These are phyloP conservation scores for Candida khao-thaluensis DNA, from an alignment of 805 yeast species.

Conservation along the genomic window DNA sequence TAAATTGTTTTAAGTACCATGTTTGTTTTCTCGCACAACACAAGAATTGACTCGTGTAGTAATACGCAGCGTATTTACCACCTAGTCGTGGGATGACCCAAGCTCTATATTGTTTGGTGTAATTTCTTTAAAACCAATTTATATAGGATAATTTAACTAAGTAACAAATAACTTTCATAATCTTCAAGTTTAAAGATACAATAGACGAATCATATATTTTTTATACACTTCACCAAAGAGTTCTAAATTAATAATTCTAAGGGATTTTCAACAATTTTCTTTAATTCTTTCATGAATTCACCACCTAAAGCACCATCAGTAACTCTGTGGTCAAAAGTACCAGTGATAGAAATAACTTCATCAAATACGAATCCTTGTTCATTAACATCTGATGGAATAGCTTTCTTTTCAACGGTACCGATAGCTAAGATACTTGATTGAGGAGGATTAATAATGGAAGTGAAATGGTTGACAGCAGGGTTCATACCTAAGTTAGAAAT, in stretches of 20 bases:
- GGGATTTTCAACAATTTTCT: constrained; percentile 92
- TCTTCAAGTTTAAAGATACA: too few relatives aligned
- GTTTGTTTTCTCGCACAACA: background rate
- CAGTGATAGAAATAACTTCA: constrained; percentile 87
- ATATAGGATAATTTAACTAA: too few relatives aligned
- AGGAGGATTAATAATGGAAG: constrained; percentile 98
- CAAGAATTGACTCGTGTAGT: background rate
- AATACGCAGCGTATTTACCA: too few relatives aligned
- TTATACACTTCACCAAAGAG: background rate
- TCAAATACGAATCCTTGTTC: constrained; percentile 92
- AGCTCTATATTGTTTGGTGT: background rate
- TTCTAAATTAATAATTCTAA: constrained; percentile 79
- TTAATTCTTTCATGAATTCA: constrained; percentile 91
- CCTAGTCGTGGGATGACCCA: background rate
- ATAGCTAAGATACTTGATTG: constrained; percentile 92
- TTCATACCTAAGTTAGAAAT: constrained; percentile 99
- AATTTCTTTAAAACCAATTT: too few relatives aligned
- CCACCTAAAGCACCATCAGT: constrained; percentile 98
- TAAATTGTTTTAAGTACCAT: constrained; percentile 53
- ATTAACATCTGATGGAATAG: constrained; percentile 87
- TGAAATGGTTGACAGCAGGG: constrained; percentile 86
- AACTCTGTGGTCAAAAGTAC: constrained; percentile 96
- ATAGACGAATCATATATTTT: constrained; percentile 3
- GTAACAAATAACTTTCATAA: too few relatives aligned
- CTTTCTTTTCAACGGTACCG: constrained; percentile 89